phyloP scores from a whole-genome alignment of 306 rosid species.

The Citrullus mucosospermus region DNA sequence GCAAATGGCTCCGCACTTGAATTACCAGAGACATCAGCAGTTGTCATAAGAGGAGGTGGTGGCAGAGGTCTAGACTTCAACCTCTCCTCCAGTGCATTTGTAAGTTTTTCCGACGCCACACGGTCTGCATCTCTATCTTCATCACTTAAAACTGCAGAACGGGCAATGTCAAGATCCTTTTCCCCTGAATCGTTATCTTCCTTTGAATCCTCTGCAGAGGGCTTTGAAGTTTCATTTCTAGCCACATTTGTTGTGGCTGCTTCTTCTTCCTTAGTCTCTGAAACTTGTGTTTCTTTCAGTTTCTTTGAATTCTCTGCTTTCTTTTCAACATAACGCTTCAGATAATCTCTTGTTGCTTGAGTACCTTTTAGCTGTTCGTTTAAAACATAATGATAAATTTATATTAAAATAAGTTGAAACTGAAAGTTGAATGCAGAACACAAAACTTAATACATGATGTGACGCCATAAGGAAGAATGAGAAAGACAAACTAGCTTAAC shows the following conservation, averaged over 20 bases:
- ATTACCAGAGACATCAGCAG: conserved; percentile 37
- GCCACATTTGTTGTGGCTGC: conserved; percentile 31
- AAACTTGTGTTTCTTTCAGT: conserved; percentile 38
- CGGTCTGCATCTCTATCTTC: conserved; percentile 81
- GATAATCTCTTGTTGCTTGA: conserved; percentile 56
- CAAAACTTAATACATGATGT: background rate
- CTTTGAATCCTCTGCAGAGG: conserved; percentile 36
- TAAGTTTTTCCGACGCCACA: conserved; percentile 56
- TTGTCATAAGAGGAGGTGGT: conserved; percentile 49
- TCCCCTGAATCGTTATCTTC: conserved; percentile 41
- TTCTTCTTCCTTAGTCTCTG: conserved; percentile 35
- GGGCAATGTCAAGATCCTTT: conserved; percentile 41
- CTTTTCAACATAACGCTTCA: conserved; percentile 57
- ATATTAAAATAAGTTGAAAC: background rate
- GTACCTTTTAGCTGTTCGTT: conserved; percentile 53
- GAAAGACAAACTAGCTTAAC: background rate
- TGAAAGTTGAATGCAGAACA: background rate
- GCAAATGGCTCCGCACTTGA: conserved; percentile 36
- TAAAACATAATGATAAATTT: conserved; percentile 10
- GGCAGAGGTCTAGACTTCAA: conserved; percentile 76
- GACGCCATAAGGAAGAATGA: background rate
- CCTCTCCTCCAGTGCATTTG: conserved; percentile 75
- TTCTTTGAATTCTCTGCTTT: conserved; percentile 51
- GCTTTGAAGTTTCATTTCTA: conserved; percentile 31
- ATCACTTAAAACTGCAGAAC: conserved; percentile 66